phyloP scores from a whole-genome alignment of 2,329 filamentous ascomycete species.

The Cordyceps cicadae region DNA sequence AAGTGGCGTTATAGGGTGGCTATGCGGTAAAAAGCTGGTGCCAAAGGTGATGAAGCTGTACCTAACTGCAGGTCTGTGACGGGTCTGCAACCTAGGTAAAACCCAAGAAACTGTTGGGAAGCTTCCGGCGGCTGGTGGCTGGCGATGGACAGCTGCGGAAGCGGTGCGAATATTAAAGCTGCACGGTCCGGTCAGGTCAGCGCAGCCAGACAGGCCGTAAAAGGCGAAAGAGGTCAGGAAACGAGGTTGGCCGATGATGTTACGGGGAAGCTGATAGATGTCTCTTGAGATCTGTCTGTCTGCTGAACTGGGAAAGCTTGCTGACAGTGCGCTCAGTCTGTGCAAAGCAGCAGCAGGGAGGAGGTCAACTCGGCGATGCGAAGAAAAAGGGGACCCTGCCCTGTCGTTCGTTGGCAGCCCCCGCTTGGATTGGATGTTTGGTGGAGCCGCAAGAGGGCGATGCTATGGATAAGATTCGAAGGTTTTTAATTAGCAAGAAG shows the following conservation, averaged over 20 bases:
- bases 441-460: background rate
- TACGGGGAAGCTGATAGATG: background rate
- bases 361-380: background rate
- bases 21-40: constrained; percentile 6
- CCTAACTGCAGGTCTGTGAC: background rate
- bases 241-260: background rate
- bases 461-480: background rate
- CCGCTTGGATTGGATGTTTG: background rate
- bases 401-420: background rate
- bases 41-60: background rate
- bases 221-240: background rate
- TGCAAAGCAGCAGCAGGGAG: background rate
- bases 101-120: background rate
- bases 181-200: background rate
- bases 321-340: background rate
- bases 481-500: background rate
- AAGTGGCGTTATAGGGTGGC: constrained; percentile 8
- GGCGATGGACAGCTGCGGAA: background rate
- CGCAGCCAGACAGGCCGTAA: background rate
- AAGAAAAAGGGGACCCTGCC: background rate
- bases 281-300: background rate
- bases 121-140: too few species aligned
- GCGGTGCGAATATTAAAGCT: background rate
- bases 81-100: background rate
- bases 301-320: background rate